Evolutionary conservation across 2,329 filamentous ascomycete species (phyloP).

Genomic region (Phaeosphaeria sp.): DNA sequence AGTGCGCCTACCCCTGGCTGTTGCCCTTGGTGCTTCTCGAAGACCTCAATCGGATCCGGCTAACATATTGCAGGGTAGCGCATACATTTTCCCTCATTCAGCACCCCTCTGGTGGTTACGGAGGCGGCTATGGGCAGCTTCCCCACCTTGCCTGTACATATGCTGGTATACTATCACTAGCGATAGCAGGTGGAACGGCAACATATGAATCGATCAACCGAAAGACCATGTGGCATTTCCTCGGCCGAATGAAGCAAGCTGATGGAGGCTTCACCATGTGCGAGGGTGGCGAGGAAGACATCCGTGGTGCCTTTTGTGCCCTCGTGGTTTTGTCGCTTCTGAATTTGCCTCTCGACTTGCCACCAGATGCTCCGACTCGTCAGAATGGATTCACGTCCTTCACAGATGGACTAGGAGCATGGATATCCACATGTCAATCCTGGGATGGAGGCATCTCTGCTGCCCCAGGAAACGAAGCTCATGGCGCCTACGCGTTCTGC

Average conservation of each 20-base stretch:
- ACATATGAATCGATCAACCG: constrained; percentile 80
- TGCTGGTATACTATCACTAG: constrained; percentile 79
- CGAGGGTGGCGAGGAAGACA: constrained; percentile 87
- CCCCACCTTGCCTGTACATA: constrained; percentile 92
- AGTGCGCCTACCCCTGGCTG: too few relatives aligned
- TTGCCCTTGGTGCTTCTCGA: too few relatives aligned
- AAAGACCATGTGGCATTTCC: constrained; percentile 87
- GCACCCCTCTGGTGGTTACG: constrained; percentile 84
- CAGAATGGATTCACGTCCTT: constrained; percentile 70
- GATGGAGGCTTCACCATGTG: constrained; percentile 91
- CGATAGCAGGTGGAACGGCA: constrained; percentile 77
- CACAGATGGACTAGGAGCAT: constrained; percentile 76
- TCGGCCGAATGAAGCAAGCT: constrained; percentile 83
- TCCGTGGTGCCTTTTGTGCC: constrained; percentile 91
- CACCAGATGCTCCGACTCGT: constrained; percentile 73
- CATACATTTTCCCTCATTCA: constrained; percentile 82
- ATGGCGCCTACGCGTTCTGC: constrained; percentile 96
- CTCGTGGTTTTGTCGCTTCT: constrained; percentile 84
- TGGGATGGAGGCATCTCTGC: constrained; percentile 93
- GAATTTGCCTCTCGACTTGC: constrained; percentile 80
- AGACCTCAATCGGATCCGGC: constrained; percentile 2
- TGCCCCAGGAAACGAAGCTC: constrained; percentile 86
- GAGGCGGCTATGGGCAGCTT: constrained; percentile 88
- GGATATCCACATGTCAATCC: constrained; percentile 87
- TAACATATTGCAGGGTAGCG: constrained; percentile 59